Evolutionary conservation across 306 rosid genomes (phyloP).

Genomic region (Ormosia emarginata): DNA sequence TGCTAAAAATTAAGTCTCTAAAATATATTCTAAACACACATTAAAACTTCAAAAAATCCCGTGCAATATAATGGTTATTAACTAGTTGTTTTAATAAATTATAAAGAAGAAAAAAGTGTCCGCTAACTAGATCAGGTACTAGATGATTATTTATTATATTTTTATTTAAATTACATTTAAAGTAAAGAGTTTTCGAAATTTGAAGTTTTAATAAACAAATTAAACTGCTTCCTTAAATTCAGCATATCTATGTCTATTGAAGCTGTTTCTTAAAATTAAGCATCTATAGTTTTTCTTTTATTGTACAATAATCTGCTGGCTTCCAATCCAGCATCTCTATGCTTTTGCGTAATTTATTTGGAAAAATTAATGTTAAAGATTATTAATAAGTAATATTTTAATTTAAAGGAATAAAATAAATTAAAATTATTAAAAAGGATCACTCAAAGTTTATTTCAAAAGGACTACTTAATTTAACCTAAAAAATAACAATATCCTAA

Average conservation of each 20-base stretch:
- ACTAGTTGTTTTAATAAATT: no score
- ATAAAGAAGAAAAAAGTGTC: background rate
- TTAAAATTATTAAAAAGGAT: no score
- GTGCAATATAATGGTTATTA: no score
- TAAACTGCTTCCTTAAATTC: conserved; percentile 1
- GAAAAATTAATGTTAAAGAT: no score
- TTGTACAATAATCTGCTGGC: background rate
- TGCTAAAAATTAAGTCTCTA: no score
- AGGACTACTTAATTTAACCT: no score
- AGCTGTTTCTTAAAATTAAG: background rate
- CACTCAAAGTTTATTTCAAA: no score
- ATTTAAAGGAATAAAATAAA: no score
- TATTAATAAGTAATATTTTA: no score
- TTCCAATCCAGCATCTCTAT: background rate
- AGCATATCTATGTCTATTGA: background rate
- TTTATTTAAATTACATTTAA: background rate
- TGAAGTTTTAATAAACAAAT: background rate
- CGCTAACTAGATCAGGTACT: background rate
- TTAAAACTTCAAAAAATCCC: no score
- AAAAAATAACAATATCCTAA: no score
- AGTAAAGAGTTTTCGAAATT: background rate
- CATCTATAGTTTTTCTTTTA: background rate
- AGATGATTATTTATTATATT: background rate
- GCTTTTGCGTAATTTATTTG: background rate
- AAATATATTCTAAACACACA: no score